Base-by-base conservation (phyloP, 345 rosid species). In the Dipteronia dyeriana region DNA sequence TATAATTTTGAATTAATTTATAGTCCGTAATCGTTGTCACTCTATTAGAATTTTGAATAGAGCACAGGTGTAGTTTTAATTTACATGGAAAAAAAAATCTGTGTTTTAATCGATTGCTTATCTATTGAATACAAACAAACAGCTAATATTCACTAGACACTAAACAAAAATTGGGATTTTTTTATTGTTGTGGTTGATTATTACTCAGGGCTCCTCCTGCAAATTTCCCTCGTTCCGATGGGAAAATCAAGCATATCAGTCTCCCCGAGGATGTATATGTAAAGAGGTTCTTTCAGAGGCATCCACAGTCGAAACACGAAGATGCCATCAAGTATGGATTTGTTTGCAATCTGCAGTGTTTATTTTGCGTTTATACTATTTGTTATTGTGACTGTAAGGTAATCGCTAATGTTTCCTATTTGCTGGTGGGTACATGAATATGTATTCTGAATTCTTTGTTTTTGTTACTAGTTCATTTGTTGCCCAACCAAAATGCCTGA, bases 241-340 rank as follows among this genome's bases (percentile, higher is more conserved):
- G 93, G 6, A 91, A 94, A 80, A 74, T 94, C 64, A 66, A 90
- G 85, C 88, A 71, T 80, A 94, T 96, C 75, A 75, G 71, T 79
- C 94, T 94, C 45, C 98, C 97, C 0, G 98, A 96, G 79, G 98
- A 94, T 85, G 78, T 87, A 70, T 96, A 92, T 61, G 78, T 87
- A 67, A 86, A 87, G 57, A 91, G 82, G 81, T 94, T 96, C 89
- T 88, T 86, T 56, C 66, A 79, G 79, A 90, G 77, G 82, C 82
- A 90, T 83, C 94, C 93, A 0, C 89, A 75, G 53, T 84, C 96
- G 0, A 86, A 84, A 69, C 65, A 82, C 61, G 82, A 90, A 17
- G 97, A 89, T 79, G 86, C 97, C 68, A 79, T 78, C 90, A 92
- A 89, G 99, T 96, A 91, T 7, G 60, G 25, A 5, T 65, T 65